phyloP scores from a whole-genome alignment of 2,329 filamentous ascomycete species.

The Rugonectria rugulosa region DNA sequence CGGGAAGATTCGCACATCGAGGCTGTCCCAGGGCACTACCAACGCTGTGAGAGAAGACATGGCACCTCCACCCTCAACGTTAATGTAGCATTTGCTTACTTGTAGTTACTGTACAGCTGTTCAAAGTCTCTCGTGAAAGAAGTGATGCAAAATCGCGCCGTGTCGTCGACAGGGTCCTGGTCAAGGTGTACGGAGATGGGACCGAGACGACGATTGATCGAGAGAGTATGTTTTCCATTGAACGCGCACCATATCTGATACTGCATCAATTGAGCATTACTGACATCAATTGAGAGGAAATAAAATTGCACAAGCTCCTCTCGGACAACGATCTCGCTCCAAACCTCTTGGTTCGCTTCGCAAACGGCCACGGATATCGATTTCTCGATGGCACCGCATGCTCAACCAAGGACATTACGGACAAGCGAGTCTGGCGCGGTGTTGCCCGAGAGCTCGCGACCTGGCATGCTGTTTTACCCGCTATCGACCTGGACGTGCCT shows the following conservation, averaged over 20 bases:
- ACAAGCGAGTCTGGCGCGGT: slow-evolving; percentile 24
- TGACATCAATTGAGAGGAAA: slow-evolving; percentile 31
- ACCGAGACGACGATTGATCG: slow-evolving; percentile 34
- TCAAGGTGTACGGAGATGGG: slow-evolving; percentile 35
- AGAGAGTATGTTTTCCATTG: slow-evolving; percentile 21
- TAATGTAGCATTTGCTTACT: not conserved
- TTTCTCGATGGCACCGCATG: slow-evolving; percentile 28
- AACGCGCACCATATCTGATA: not conserved
- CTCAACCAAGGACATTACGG: slow-evolving; percentile 23
- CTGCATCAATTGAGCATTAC: slow-evolving; percentile 7
- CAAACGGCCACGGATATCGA: slow-evolving; percentile 31
- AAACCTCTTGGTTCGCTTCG: slow-evolving; percentile 28
- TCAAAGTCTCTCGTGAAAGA: slow-evolving; percentile 21
- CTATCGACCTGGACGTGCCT: not conserved
- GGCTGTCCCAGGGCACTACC: slow-evolving; percentile 30
- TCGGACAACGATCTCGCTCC: slow-evolving; percentile 27
- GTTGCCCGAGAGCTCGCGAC: slow-evolving; percentile 30
- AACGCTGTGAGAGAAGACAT: slow-evolving; percentile 25
- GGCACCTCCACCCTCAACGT: not conserved
- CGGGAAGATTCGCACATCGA: slow-evolving; percentile 11
- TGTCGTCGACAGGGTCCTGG: slow-evolving; percentile 13
- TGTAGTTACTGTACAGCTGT: slow-evolving; percentile 22
- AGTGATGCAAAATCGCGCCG: not conserved
- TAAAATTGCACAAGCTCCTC: slow-evolving; percentile 28
- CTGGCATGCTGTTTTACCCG: slow-evolving; percentile 27